Base-by-base conservation (phyloP, 1,139 yeast species). In the Saccharomyces pastorianus region DNA sequence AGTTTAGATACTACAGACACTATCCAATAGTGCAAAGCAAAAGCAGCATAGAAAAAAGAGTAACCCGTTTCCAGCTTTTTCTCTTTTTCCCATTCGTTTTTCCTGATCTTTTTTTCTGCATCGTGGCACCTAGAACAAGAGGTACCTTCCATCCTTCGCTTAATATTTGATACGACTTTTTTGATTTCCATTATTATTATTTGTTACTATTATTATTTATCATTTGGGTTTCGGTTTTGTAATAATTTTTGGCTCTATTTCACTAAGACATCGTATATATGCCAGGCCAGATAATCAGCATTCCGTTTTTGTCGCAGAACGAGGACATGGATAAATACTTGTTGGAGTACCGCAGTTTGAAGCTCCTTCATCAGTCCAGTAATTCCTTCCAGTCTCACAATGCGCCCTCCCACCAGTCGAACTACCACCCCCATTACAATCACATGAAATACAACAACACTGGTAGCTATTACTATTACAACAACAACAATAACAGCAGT, bases 251-350 rank as follows among this genome's bases (percentile, higher is more conserved):
- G 14, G 13, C 31, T 27, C 28, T 46, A 14, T 23, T 46, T 27
- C 23, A 46, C 8, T 23, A 26, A 46, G 34, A 38, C 23, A 31
- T 48, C 27, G 26, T 14, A 1, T 44, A 60, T 7, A 69, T 69
- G 72, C 68, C 69, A 23, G 68, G 68, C 47, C 55, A 59, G 53
- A 60, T 66, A 20, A 60, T 61, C 20, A 61, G 64, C 54, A 58
- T 65, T 31, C 67, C 72, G 28, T 69, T 67, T 57, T 57, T 66
- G 27, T 65, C 71, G 14, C 72, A 69, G 55, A 51, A 61, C 26
- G 72, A 69, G 51, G 72, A 69, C 55, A 64, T 69, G 61, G 67
- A 68, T 29, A 66, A 59, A 49, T 66, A 66, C 51, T 49, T 68
- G 31, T 28, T 55, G 26, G 66, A 67, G 34, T 66, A 65, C 52